Conservation (phyloP, 2,329 filamentous ascomycete genomes). For the Pseudocercospora crystallina region DNA sequence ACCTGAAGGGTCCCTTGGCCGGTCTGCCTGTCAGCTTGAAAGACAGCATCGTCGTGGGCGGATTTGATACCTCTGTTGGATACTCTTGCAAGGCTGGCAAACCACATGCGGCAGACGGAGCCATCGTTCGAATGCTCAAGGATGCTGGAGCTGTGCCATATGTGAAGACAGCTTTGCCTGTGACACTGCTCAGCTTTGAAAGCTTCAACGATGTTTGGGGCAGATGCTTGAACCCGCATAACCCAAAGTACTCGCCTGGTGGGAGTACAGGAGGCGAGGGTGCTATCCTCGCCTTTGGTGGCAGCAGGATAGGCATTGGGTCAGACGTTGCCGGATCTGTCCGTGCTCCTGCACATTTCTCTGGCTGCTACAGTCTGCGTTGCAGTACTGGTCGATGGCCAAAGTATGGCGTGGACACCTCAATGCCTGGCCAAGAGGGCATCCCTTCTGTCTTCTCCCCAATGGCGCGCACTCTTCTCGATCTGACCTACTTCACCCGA, state of each 20-base stretch:
- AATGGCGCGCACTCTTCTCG: constrained; percentile 82
- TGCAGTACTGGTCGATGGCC: constrained; percentile 91
- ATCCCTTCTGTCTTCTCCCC: constrained; percentile 86
- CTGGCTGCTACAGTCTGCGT: constrained; percentile 80
- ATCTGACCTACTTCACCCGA: constrained; percentile 80
- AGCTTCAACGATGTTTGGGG: constrained; percentile 81
- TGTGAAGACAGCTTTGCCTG: constrained; percentile 87
- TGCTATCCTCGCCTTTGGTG: constrained; percentile 76
- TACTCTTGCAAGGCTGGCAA: constrained; percentile 73
- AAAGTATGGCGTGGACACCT: constrained; percentile 77
- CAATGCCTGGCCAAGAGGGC: constrained; percentile 90
- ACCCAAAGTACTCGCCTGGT: constrained; percentile 78
- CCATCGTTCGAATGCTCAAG: constrained; percentile 74
- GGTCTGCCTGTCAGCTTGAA: constrained; percentile 87
- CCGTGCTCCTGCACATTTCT: constrained; percentile 81
- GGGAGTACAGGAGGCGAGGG: constrained; percentile 85
- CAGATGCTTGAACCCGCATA: constrained; percentile 77
- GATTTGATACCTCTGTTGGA: constrained; percentile 79
- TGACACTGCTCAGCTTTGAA: constrained; percentile 84
- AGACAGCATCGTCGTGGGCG: constrained; percentile 71
- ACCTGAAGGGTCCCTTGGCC: constrained; percentile 78
- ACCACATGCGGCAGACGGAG: constrained; percentile 65
- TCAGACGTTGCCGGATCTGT: constrained; percentile 91
- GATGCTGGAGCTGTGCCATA: constrained; percentile 86
- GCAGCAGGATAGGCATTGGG: constrained; percentile 83